Conservation (phyloP, 179 eudicot species). For the Actinidia polygama region DNA sequence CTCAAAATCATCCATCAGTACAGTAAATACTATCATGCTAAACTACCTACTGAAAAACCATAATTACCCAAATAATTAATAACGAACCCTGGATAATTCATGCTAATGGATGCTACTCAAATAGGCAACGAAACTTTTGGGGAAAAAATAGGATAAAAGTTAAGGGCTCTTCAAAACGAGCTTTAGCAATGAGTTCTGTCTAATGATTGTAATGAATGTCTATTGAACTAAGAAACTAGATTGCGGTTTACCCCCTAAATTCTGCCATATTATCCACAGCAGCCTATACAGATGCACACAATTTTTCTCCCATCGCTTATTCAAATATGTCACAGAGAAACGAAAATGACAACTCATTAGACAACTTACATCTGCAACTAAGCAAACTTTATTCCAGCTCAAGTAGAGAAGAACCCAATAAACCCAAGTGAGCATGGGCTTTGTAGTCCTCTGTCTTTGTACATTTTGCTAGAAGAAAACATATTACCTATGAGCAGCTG, state of each 20-base stretch:
- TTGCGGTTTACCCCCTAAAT: not conserved
- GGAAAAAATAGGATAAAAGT: too few species aligned
- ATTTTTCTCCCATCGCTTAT: slow-evolving; percentile 3
- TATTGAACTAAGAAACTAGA: not conserved
- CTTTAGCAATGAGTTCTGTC: too few species aligned
- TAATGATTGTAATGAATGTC: too few species aligned
- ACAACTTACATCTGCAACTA: not conserved
- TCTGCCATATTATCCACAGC: slow-evolving; percentile 4
- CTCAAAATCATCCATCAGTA: too few species aligned
- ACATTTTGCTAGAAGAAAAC: slow-evolving; percentile 3
- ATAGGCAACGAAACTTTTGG: too few species aligned
- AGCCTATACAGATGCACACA: slow-evolving; percentile 14
- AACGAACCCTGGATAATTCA: too few species aligned
- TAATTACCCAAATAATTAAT: too few species aligned
- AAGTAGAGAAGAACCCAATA: not conserved
- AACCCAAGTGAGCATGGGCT: not conserved
- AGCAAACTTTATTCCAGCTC: not conserved
- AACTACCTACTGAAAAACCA: too few species aligned
- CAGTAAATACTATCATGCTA: too few species aligned
- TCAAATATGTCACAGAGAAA: not conserved
- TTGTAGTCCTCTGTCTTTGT: slow-evolving; percentile 9
- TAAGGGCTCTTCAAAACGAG: too few species aligned
- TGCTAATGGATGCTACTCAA: too few species aligned
- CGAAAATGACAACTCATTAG: not conserved
- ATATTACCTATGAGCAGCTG: slow-evolving; percentile 58